Evolutionary conservation across 768 basidiomycete species (phyloP).

Genomic region (Lentinula raphanica): DNA sequence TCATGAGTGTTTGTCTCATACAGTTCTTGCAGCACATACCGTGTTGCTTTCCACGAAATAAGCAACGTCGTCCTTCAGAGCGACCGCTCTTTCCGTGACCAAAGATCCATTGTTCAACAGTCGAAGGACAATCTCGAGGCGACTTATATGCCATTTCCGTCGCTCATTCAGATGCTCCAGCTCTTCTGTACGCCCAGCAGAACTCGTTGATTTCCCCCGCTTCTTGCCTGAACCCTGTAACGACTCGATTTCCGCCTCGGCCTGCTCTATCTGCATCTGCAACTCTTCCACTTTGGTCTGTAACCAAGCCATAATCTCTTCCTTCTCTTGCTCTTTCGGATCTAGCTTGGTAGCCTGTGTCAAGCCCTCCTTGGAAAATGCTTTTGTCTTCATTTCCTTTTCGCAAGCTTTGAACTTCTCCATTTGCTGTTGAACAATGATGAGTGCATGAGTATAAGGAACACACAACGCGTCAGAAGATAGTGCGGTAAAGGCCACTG

Average conservation of each 20-base stretch:
- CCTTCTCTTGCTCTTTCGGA: slow-evolving; percentile 95
- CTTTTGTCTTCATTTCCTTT: slow-evolving; percentile 99
- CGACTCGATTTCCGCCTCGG: slow-evolving; percentile 92
- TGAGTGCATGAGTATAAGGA: not conserved
- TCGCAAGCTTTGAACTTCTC: slow-evolving; percentile 99
- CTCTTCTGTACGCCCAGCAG: slow-evolving; percentile 71
- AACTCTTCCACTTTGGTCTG: slow-evolving; percentile 88
- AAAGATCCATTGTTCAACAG: slow-evolving; percentile 92
- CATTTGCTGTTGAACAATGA: slow-evolving; percentile 84
- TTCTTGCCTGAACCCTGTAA: slow-evolving; percentile 81
- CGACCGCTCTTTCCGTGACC: slow-evolving; percentile 70
- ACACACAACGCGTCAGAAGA: not conserved
- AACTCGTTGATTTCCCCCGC: slow-evolving; percentile 65
- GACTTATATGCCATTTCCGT: slow-evolving; percentile 89
- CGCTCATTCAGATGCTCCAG: slow-evolving; percentile 89
- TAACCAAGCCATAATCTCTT: slow-evolving; percentile 84
- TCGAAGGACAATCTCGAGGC: slow-evolving; percentile 89
- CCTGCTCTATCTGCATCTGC: slow-evolving; percentile 85
- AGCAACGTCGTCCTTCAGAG: slow-evolving; percentile 87
- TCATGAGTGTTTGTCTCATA: slow-evolving; percentile 15
- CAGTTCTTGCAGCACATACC: slow-evolving; percentile 46
- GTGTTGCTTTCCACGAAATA: slow-evolving; percentile 96
- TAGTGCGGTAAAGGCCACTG: slow-evolving; percentile 17
- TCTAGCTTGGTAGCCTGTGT: slow-evolving; percentile 92
- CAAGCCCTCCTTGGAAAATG: slow-evolving; percentile 97